These are phyloP conservation scores for Annona squamosa DNA, from an alignment of 164 flowering plant genomes.

Conservation along the genomic window DNA sequence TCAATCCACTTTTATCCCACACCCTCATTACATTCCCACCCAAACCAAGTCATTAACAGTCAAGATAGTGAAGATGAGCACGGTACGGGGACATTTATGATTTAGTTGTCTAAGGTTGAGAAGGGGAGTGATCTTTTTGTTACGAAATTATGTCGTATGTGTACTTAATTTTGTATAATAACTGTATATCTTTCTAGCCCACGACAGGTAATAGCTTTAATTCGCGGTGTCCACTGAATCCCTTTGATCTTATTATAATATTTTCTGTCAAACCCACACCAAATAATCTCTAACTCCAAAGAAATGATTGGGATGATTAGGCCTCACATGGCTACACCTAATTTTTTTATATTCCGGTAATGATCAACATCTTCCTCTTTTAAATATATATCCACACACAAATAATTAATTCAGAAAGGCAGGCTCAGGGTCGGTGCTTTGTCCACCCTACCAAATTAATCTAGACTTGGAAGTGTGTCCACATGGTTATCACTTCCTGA, in stretches of 20 bases:
- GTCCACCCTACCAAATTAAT: background rate
- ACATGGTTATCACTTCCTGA: background rate
- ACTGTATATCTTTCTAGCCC: too few species aligned
- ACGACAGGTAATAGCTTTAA: background rate
- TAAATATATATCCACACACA: background rate
- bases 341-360: slow-evolving; percentile 12
- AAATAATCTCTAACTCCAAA: slow-evolving; percentile 8
- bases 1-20: too few species aligned
- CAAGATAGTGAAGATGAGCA: too few species aligned
- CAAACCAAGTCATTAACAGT: too few species aligned
- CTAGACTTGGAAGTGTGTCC: background rate
- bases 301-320: slow-evolving; percentile 18
- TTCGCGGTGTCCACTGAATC: background rate
- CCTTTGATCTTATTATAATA: background rate
- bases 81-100: too few species aligned
- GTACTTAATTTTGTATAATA: too few species aligned
- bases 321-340: slow-evolving; percentile 14
- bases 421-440: background rate
- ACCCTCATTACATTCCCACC: too few species aligned
- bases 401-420: background rate
- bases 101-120: too few species aligned
- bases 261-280: background rate
- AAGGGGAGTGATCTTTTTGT: too few species aligned
- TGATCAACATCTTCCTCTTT: background rate
- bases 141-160: too few species aligned